A percentile compares a stretch with the other conserved stretches of the same genome.
phyloP scores from a whole-genome alignment of 805 yeast species.

The Scheffersomyces stipitis region DNA sequence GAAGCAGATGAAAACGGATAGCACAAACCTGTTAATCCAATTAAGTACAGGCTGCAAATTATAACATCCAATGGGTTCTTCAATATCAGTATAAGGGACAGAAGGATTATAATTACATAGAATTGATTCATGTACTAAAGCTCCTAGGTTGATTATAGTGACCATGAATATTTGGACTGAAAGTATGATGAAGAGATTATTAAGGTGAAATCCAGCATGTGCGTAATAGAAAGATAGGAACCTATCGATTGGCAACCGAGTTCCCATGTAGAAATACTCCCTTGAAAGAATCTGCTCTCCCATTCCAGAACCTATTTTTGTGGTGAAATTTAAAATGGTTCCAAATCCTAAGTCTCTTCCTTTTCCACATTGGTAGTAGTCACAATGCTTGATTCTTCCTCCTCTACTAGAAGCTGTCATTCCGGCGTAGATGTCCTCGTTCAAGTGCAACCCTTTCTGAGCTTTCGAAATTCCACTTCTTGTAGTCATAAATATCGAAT shows the following conservation, averaged over 20 bases:
- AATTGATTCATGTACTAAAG: slow-evolving; percentile 71
- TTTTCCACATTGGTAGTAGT: slow-evolving; percentile 94
- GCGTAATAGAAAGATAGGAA: slow-evolving; percentile 94
- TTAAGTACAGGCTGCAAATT: slow-evolving; percentile 80
- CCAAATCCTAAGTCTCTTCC: slow-evolving; percentile 95
- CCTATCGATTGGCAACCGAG: slow-evolving; percentile 83
- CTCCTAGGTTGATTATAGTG: slow-evolving; percentile 74
- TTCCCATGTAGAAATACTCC: slow-evolving; percentile 88
- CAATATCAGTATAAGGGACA: slow-evolving; percentile 70
- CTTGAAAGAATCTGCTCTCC: slow-evolving; percentile 93
- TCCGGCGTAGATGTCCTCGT: slow-evolving; percentile 96
- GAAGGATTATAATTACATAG: slow-evolving; percentile 65
- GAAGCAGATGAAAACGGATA: slow-evolving; percentile 89
- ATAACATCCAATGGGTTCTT: slow-evolving; percentile 80
- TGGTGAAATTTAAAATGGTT: slow-evolving; percentile 87
- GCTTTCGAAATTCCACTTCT: slow-evolving; percentile 96
- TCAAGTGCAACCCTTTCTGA: slow-evolving; percentile 87
- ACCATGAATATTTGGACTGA: slow-evolving; percentile 88
- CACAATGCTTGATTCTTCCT: slow-evolving; percentile 93
- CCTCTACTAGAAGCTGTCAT: slow-evolving; percentile 88
- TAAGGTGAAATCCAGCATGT: slow-evolving; percentile 94
- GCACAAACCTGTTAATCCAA: slow-evolving; percentile 87
- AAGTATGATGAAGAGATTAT: slow-evolving; percentile 81
- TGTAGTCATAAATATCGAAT: slow-evolving; percentile 89
- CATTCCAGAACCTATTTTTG: slow-evolving; percentile 98